These are phyloP conservation scores for Aeschynomene evenia DNA, from an alignment of 306 rosid species.

Conservation along the genomic window DNA sequence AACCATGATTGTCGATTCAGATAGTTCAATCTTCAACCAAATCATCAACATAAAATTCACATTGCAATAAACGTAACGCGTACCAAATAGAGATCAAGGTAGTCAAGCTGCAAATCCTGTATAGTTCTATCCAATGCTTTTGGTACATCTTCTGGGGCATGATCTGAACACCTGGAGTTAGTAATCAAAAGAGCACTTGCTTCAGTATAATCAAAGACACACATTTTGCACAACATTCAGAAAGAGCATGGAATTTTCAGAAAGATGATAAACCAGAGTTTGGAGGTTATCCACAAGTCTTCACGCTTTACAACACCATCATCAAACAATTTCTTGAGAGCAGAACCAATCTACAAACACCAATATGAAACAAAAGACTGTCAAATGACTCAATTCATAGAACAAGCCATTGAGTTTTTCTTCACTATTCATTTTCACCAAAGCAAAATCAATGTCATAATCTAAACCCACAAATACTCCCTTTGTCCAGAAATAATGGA, in stretches of 20 bases:
- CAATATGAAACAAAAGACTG: not conserved
- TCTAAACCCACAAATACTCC: not conserved
- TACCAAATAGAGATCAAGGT: slow-evolving; percentile 75
- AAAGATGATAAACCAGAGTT: slow-evolving; percentile 55
- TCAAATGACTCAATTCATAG: not conserved
- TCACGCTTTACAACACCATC: slow-evolving; percentile 62
- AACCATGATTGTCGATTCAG: not conserved
- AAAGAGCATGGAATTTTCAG: not conserved
- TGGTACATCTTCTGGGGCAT: slow-evolving; percentile 72
- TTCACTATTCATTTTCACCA: not conserved
- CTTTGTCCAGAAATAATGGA: no score
- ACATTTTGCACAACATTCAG: not conserved
- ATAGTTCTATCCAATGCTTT: slow-evolving; percentile 59
- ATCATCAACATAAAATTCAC: not conserved
- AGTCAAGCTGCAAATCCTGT: slow-evolving; percentile 67
- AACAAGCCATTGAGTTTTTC: not conserved
- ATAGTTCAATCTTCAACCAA: not conserved
- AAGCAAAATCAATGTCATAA: not conserved
- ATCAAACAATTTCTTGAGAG: slow-evolving; percentile 54
- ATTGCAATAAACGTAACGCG: not conserved
- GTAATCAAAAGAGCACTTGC: not conserved
- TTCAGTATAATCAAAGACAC: slow-evolving; percentile 20
- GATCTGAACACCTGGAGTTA: slow-evolving; percentile 59
- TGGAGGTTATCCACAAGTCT: slow-evolving; percentile 70
- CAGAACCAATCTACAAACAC: slow-evolving; percentile 49